Conservation (phyloP, 2,329 filamentous ascomycete species). For the Ceratocystis ficicola region DNA sequence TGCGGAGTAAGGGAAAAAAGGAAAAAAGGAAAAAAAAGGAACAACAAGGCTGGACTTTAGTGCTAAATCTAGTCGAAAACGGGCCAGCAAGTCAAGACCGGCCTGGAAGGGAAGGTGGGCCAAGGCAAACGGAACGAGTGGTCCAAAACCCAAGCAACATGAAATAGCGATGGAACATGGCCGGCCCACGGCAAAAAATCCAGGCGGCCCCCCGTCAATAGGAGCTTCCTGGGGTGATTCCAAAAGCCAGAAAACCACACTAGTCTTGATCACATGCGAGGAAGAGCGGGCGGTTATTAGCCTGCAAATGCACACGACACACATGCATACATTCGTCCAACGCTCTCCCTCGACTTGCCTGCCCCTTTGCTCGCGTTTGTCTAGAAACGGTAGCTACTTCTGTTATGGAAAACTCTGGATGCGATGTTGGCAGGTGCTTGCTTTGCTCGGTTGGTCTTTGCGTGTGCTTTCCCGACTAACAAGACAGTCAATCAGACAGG, state of each 20-base stretch:
- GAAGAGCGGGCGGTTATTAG: too few relatives aligned
- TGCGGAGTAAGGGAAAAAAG: background rate
- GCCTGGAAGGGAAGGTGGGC: background rate
- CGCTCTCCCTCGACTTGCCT: too few relatives aligned
- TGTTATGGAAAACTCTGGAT: background rate
- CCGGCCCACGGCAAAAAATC: background rate
- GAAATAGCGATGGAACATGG: background rate
- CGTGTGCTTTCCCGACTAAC: background rate
- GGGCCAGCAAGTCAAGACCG: background rate
- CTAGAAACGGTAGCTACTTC: too few relatives aligned
- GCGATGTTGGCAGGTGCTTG: background rate
- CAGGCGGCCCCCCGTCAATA: too few relatives aligned
- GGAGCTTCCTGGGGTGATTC: too few relatives aligned
- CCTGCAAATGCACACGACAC: too few relatives aligned
- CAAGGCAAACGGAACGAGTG: background rate
- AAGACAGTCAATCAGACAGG: background rate
- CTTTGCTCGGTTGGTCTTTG: background rate
- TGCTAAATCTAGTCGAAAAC: background rate
- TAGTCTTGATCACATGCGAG: too few relatives aligned
- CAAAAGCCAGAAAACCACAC: too few relatives aligned
- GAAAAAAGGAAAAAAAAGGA: background rate
- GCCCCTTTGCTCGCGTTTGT: too few relatives aligned
- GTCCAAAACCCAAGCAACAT: background rate
- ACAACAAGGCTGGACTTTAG: background rate
- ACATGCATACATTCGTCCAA: too few relatives aligned